These are phyloP conservation scores for Seiridium unicorne DNA, from an alignment of 2,329 filamentous ascomycete species.

Conservation along the genomic window DNA sequence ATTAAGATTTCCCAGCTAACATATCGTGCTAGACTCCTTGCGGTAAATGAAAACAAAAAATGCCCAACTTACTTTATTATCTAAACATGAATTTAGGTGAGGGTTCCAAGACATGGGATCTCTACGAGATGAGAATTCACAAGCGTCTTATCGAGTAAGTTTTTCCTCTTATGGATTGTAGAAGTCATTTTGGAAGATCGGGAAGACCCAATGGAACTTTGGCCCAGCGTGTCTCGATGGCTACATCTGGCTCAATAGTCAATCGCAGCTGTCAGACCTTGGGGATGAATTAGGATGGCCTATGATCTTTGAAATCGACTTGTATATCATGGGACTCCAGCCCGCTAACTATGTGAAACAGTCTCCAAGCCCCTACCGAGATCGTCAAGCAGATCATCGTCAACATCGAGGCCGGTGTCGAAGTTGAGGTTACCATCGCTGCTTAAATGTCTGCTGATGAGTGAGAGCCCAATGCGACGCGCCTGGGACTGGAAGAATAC, in stretches of 20 bases:
- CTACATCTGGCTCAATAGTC: too few species aligned
- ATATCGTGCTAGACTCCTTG: constrained; percentile 98
- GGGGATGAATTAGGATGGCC: too few species aligned
- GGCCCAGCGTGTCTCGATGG: too few species aligned
- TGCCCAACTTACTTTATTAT: too few species aligned
- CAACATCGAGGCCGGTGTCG: constrained; percentile 92
- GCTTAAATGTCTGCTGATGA: constrained; percentile 53
- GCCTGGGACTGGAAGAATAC: neutral
- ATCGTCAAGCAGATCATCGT: constrained; percentile 95
- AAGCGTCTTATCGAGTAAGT: constrained; percentile 93
- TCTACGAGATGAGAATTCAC: constrained; percentile 98
- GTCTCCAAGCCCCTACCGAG: constrained; percentile 95
- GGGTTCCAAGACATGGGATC: constrained; percentile 99
- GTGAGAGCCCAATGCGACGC: neutral
- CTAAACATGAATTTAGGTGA: constrained; percentile 47
- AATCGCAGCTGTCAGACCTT: too few species aligned
- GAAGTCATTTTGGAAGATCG: too few species aligned
- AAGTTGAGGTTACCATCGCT: constrained; percentile 91
- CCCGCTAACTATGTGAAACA: constrained; percentile 25
- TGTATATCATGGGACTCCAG: too few species aligned
- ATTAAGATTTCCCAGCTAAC: constrained; percentile 18
- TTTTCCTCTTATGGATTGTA: neutral
- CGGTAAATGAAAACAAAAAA: constrained; percentile 42
- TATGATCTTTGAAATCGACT: too few species aligned
- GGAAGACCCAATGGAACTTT: too few species aligned